Evolutionary conservation across 1,139 yeast species (phyloP).

Genomic region (Chernovozyma aurita): DNA sequence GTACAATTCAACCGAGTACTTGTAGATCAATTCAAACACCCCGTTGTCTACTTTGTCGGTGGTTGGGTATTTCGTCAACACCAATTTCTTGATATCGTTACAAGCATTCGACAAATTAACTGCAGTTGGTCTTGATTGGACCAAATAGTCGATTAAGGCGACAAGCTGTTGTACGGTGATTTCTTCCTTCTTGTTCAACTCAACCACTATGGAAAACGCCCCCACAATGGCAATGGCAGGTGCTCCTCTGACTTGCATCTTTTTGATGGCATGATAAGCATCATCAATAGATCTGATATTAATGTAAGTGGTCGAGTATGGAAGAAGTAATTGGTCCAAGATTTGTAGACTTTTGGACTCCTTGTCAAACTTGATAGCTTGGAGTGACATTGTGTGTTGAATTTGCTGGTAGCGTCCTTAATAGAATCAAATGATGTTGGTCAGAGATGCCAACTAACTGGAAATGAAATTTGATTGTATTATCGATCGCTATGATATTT

Average conservation of each 20-base stretch:
- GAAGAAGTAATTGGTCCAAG: slow-evolving; percentile 77
- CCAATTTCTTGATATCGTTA: slow-evolving; percentile 46
- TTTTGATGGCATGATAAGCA: slow-evolving; percentile 76
- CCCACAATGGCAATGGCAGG: slow-evolving; percentile 98
- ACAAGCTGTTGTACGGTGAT: slow-evolving; percentile 25
- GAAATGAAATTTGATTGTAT: too few species aligned
- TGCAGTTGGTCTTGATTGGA: slow-evolving; percentile 89
- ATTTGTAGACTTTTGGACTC: slow-evolving; percentile 47
- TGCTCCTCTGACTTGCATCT: slow-evolving; percentile 96
- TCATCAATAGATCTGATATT: slow-evolving; percentile 56
- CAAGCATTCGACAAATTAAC: slow-evolving; percentile 85
- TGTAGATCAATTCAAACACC: slow-evolving; percentile 36
- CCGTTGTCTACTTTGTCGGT: slow-evolving; percentile 16
- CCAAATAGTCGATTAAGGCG: slow-evolving; percentile 56
- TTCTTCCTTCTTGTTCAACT: slow-evolving; percentile 15
- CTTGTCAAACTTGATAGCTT: slow-evolving; percentile 69
- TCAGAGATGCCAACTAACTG: too few species aligned
- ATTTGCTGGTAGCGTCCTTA: too few species aligned
- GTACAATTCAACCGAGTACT: slow-evolving; percentile 57
- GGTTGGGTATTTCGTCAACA: slow-evolving; percentile 15
- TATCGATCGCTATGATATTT: too few species aligned
- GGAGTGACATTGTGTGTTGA: slow-evolving; percentile 28
- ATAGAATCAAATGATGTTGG: too few species aligned
- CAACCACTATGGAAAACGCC: slow-evolving; percentile 70
- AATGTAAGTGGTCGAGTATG: slow-evolving; percentile 71